Base-by-base conservation (phyloP, 2,329 filamentous ascomycete species). In the Didymella arachidicola region DNA sequence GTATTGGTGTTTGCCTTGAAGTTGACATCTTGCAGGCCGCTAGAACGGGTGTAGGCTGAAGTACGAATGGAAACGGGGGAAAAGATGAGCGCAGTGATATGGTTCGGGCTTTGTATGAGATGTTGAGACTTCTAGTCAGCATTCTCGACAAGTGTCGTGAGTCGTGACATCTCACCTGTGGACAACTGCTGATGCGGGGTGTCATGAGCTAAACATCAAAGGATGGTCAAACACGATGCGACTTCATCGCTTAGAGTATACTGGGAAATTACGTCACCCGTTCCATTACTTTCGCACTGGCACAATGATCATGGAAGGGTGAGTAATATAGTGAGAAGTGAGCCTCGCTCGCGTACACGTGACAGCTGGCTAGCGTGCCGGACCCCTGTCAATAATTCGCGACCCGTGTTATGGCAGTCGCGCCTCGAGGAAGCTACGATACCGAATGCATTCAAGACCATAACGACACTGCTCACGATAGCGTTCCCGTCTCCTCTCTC, bases 361-460 rank as follows among this genome's bases (percentile, higher is more conserved):
- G 72, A 72, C 59, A 48, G 26, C 51, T 53, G 62, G 51, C 52
- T 55, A 55, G 56, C 56, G 49, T 18, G 47, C 27, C 62, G 61
- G 51, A 68, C 57, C 72, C 71, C 57, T 70, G 71, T 50, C 57
- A 49, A 59, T 45, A 64, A 52, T 64, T 60, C 60, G 60, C 54
- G 68, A 62, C 22, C 68, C 69, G 70, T 69, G 70, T 72, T 65
- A 65, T 70, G 62, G 66, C 59, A 64, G 70, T 73, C 70, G 72
- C 71, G 70, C 72, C 63, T 58, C 55, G 63, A 56, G 45, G 53
- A 52, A 69, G 61, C 63, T 66, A 63, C 53, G 65, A 60, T 52
- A 62, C 56, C 56, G 60, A 62, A 71, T 67, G 69, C 61, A 59
- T 60, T 62, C 61, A 68, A 60, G 61, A 60, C 42, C 26, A 61